phyloP scores from a whole-genome alignment of 2,329 filamentous ascomycete genomes.

The Curvularia sp. region DNA sequence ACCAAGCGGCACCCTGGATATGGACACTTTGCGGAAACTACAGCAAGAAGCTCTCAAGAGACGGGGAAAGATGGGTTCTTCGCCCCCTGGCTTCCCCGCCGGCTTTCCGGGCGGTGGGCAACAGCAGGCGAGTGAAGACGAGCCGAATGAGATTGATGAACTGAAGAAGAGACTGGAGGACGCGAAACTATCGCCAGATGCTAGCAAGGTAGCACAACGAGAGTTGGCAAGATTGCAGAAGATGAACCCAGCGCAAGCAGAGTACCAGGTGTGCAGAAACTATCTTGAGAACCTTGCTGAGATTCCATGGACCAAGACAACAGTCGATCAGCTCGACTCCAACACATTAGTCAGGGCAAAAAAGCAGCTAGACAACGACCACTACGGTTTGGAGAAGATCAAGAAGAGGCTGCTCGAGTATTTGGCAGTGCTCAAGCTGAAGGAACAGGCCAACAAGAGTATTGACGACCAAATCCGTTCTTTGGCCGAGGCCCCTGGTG shows the following conservation, averaged over 20 bases:
- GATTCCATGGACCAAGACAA: slow-evolving; percentile 87
- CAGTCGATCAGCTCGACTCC: slow-evolving; percentile 83
- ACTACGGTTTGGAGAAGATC: slow-evolving; percentile 95
- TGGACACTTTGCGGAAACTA: slow-evolving; percentile 54
- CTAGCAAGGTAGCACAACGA: slow-evolving; percentile 86
- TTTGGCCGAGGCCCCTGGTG: slow-evolving; percentile 54
- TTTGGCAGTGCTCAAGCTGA: slow-evolving; percentile 91
- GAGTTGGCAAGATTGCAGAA: slow-evolving; percentile 89
- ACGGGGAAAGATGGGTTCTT: slow-evolving; percentile 43
- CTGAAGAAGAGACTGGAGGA: slow-evolving; percentile 85
- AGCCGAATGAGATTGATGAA: slow-evolving; percentile 88
- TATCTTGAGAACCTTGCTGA: slow-evolving; percentile 94
- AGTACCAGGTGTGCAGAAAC: slow-evolving; percentile 91
- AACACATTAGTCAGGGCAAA: slow-evolving; percentile 80
- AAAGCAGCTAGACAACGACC: slow-evolving; percentile 92
- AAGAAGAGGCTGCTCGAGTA: slow-evolving; percentile 97
- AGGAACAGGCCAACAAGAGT: slow-evolving; percentile 86
- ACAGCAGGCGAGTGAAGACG: slow-evolving; percentile 69
- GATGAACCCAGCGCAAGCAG: slow-evolving; percentile 95
- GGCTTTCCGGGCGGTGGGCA: slow-evolving; percentile 53
- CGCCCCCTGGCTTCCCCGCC: slow-evolving; percentile 52
- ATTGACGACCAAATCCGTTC: slow-evolving; percentile 77
- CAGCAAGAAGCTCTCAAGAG: slow-evolving; percentile 54
- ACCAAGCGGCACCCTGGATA: slow-evolving; percentile 50
- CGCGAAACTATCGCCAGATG: slow-evolving; percentile 82